Evolutionary conservation across 495 filamentous ascomycete genomes (phyloP), one percentile per base, ranked within the genome.

Genomic region (Xylaria venustula): DNA sequence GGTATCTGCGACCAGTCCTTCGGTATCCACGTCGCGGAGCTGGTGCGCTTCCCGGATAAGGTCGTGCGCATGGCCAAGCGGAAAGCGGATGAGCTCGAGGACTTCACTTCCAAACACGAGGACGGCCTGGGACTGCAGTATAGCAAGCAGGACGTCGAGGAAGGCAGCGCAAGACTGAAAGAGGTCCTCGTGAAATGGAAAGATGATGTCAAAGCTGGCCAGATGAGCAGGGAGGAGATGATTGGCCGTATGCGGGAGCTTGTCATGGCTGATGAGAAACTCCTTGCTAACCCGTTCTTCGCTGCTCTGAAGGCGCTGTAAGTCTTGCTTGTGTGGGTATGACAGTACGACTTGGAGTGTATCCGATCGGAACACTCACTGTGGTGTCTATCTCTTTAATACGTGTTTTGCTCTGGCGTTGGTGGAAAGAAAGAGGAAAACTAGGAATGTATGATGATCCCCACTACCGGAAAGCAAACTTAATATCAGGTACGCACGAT

Each of bases 61-160:
- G 94, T 99, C 5, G 90, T 99, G 54, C 92, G 92, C 66, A 99
- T 98, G 94, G 94, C 94, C 25, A 96, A 95, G 77, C 85, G 94
- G 61, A 98, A 98, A 76, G 94, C 94, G 1, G 94, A 97, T 72
- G 94, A 99, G 80, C 81, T 99, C 17, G 94, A 99, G 73, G 94
- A 98, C 72, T 98, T 98, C 67, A 89, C 90, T 0, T 86, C 87
- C 53, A 87, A 90, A 67, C 83, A 87, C 67, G 88, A 86, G 37
- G 79, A 83, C 11, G 71, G 74, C 1, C 64, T 77, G 20, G 75
- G 85, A 56, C 61, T 74, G 52, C 57, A 71, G 37, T 88, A 92
- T 68, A 87, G 82, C 51, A 92, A 90, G 65, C 83, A 92, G 67
- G 90, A 99, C 65, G 88, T 97, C 6, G 91, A 96, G 69, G 87